Evolutionary conservation across 768 basidiomycete species (phyloP), one percentile per base, ranked within the genome.

Genomic region (Chalciporus pseudorubinellus): DNA sequence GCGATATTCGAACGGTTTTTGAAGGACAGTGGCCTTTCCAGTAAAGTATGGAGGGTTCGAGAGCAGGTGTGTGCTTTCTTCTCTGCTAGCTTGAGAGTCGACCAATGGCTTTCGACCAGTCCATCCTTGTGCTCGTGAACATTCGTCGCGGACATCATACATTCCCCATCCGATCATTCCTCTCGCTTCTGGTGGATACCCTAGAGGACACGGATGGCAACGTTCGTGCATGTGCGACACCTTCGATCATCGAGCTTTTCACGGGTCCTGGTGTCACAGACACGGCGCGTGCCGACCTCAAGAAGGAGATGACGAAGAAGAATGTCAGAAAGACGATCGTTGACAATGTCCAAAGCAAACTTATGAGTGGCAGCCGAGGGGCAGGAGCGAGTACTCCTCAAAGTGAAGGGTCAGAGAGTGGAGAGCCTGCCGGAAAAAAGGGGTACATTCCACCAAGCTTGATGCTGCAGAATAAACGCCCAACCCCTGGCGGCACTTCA

Each of bases 191-290:
- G 44, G 91, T 98, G 29, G 89, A 86, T 49, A 77, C 85, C 34
- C 77, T 99, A 26, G 91, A 98, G 72, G 95, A 98, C 69, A 82
- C 84, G 1, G 97, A 99, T 63, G 81, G 87, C 18, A 82, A 84
- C 59, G 97, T 98, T 46, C 87, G 97, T 39, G 88, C 93, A 49
- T 86, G 85, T 64, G 87, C 95, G 8, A 82, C 86, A 44, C 79
- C 82, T 59, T 85, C 91, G 1, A 80, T 92, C 51, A 79, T 97
- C 14, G 84, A 87, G 57, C 76, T 99, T 48, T 95, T 98, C 64
- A 85, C 91, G 1, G 89, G 90, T 14, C 80, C 87, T 0, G 82
- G 80, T 5, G 91, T 92, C 13, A 83, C 86, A 3, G 87, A 95
- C 63, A 84, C 83, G 8, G 97, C 97, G 3, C 84, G 91, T 46